These are phyloP conservation scores for Chamaenerion angustifolium DNA, from an alignment of 345 rosid species.

Conservation along the genomic window DNA sequence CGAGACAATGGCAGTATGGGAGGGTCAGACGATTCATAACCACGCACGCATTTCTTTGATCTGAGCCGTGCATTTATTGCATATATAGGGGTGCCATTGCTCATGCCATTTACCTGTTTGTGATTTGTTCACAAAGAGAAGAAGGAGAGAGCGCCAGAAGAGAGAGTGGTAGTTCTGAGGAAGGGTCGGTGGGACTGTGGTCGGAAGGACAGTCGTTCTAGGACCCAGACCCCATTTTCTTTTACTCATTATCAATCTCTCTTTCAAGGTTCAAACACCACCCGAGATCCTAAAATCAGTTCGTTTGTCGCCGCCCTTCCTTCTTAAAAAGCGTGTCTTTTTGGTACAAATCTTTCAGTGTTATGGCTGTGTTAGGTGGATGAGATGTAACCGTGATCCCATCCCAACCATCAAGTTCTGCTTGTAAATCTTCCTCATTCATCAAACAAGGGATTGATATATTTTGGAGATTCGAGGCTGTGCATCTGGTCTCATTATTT, in stretches of 20 bases:
- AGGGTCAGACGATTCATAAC: too few species aligned
- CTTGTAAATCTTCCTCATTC: background rate
- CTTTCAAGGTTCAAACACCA: too few species aligned
- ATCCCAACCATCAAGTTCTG: slow-evolving; percentile 32
- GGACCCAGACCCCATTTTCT: background rate
- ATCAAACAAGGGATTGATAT: background rate
- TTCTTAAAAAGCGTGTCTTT: too few species aligned
- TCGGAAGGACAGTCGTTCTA: slow-evolving; percentile 2
- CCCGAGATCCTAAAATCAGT: too few species aligned
- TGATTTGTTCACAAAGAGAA: slow-evolving; percentile 3
- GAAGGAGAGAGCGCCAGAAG: background rate
- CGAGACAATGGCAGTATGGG: too few species aligned
- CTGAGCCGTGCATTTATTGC: slow-evolving; percentile 1
- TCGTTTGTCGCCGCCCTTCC: too few species aligned
- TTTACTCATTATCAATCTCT: too few species aligned
- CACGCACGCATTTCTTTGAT: background rate
- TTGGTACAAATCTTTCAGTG: slow-evolving; percentile 9
- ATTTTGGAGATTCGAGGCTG: slow-evolving; percentile 24
- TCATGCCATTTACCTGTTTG: slow-evolving; percentile 8
- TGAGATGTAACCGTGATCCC: background rate
- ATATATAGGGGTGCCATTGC: background rate
- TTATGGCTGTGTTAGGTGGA: background rate
- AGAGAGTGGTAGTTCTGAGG: slow-evolving; percentile 3
- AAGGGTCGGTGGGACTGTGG: slow-evolving; percentile 4
- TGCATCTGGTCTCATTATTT: slow-evolving; percentile 26